Percentiles rank a stretch among this genome's conserved stretches.
These are phyloP conservation scores for Boletus pseudo-olivaceus DNA, from an alignment of 768 basidiomycete species.

Conservation along the genomic window DNA sequence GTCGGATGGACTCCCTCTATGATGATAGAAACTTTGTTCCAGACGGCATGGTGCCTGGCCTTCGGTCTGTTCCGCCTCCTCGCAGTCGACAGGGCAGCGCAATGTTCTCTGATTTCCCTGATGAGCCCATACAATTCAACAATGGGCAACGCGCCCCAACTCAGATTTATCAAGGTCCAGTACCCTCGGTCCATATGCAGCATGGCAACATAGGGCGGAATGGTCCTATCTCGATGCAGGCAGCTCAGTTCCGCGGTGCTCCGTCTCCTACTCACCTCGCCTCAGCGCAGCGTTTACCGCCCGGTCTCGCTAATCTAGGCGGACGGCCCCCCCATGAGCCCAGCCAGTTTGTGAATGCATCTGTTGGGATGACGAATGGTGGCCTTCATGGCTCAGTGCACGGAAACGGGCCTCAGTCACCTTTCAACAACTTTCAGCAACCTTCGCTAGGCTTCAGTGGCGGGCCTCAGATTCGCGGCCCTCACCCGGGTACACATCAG, in stretches of 20 bases:
- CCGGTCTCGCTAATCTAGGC: slow-evolving; percentile 78
- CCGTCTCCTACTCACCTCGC: slow-evolving; percentile 58
- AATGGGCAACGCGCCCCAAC: slow-evolving; percentile 55
- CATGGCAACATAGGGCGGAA: slow-evolving; percentile 50
- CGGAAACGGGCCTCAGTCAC: slow-evolving; percentile 43
- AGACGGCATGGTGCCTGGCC: slow-evolving; percentile 82
- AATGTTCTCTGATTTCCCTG: slow-evolving; percentile 56
- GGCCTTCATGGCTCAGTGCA: slow-evolving; percentile 47
- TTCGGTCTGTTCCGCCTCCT: slow-evolving; percentile 63
- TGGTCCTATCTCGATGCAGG: slow-evolving; percentile 53
- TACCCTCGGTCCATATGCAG: slow-evolving; percentile 48
- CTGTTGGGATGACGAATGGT: slow-evolving; percentile 45
- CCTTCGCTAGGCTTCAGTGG: slow-evolving; percentile 44
- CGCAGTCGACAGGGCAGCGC: slow-evolving; percentile 54
- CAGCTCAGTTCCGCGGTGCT: slow-evolving; percentile 64
- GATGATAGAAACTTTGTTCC: slow-evolving; percentile 79
- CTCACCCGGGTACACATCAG: slow-evolving; percentile 45
- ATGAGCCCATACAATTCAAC: slow-evolving; percentile 63
- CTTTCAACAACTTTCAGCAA: slow-evolving; percentile 53
- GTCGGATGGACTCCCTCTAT: slow-evolving; percentile 64
- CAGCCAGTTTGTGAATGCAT: slow-evolving; percentile 48
- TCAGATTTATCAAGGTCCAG: slow-evolving; percentile 51
- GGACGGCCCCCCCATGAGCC: slow-evolving; percentile 80
- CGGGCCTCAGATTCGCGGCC: slow-evolving; percentile 45
- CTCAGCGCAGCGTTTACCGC: slow-evolving; percentile 63